These are phyloP conservation scores for Xylariomycetidae sp. DNA, from an alignment of 2,329 filamentous ascomycete genomes.

Conservation along the genomic window DNA sequence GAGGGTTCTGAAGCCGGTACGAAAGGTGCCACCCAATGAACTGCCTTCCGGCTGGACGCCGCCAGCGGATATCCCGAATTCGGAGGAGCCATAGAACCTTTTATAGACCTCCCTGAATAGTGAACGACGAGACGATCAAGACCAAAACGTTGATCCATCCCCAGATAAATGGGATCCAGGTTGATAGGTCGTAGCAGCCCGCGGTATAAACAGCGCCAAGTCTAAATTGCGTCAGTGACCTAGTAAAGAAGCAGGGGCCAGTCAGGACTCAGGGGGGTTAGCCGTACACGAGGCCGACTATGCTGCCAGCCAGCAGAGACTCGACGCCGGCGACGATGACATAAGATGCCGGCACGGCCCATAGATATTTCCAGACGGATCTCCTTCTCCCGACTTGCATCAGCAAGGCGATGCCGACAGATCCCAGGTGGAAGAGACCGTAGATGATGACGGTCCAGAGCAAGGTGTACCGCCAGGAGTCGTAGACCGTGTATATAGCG, in stretches of 20 bases:
- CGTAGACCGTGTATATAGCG: conserved; percentile 66
- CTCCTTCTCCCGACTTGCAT: conserved; percentile 61
- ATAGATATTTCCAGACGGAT: conserved; percentile 57
- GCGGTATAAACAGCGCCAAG: conserved; percentile 75
- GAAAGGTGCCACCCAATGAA: conserved; percentile 12
- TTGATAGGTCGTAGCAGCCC: conserved; percentile 86
- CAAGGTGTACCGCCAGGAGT: conserved; percentile 85
- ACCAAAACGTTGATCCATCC: conserved; percentile 78
- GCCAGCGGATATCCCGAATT: conserved; percentile 14
- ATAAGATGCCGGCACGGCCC: conserved; percentile 70
- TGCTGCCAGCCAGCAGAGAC: conserved; percentile 72
- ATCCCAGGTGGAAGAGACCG: conserved; percentile 67
- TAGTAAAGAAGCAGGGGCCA: background rate
- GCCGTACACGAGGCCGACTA: conserved; percentile 75
- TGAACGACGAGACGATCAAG: conserved; percentile 81
- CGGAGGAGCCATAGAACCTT: conserved; percentile 5
- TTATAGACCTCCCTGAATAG: conserved; percentile 85
- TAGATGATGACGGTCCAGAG: conserved; percentile 83
- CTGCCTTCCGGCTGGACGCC: conserved; percentile 17
- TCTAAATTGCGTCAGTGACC: conserved; percentile 39
- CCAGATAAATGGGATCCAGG: conserved; percentile 91
- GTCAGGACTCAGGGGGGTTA: background rate
- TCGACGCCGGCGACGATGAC: conserved; percentile 68
- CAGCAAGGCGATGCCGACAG: conserved; percentile 65
- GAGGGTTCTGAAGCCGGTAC: conserved; percentile 40